phyloP scores from a whole-genome alignment of 495 filamentous ascomycete species.

The Xylaria acuta region DNA sequence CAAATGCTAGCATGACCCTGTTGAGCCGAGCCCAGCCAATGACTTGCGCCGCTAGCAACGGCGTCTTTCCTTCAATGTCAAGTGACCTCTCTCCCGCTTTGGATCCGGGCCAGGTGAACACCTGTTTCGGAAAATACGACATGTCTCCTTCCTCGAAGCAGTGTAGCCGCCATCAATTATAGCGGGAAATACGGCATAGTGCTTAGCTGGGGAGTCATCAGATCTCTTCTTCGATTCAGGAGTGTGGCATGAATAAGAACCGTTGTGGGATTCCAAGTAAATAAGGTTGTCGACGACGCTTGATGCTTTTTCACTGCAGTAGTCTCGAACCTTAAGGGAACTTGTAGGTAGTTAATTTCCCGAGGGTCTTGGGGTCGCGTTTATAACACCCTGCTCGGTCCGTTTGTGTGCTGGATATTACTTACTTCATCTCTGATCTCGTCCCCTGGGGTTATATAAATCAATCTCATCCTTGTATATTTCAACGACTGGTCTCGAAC shows the following conservation, averaged over 20 bases:
- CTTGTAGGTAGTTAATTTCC: conserved; percentile 1
- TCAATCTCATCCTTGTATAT: conserved; percentile 12
- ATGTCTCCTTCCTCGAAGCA: background rate
- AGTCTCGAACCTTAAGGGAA: conserved; percentile 4
- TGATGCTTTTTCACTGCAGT: background rate
- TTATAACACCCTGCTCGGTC: conserved; percentile 1
- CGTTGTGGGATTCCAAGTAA: background rate
- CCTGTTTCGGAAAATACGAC: conserved; percentile 19
- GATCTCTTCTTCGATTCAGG: background rate
- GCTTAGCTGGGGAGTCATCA: background rate
- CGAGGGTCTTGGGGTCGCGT: background rate
- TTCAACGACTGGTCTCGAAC: conserved; percentile 6
- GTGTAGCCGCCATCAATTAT: background rate
- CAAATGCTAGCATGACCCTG: conserved; percentile 8
- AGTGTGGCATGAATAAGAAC: conserved; percentile 15
- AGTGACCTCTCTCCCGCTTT: conserved; percentile 24
- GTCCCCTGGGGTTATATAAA: conserved; percentile 12
- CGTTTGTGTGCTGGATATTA: conserved; percentile 6
- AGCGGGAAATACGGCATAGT: background rate
- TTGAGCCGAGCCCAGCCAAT: conserved; percentile 21
- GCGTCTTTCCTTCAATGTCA: conserved; percentile 22
- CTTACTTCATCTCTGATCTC: conserved; percentile 4
- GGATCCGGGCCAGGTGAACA: conserved; percentile 14
- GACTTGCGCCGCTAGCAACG: conserved; percentile 16
- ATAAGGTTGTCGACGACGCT: background rate